Evolutionary conservation across 192 early-diverging fungal genomes (phyloP).

Genomic region (Coemansia sp.): DNA sequence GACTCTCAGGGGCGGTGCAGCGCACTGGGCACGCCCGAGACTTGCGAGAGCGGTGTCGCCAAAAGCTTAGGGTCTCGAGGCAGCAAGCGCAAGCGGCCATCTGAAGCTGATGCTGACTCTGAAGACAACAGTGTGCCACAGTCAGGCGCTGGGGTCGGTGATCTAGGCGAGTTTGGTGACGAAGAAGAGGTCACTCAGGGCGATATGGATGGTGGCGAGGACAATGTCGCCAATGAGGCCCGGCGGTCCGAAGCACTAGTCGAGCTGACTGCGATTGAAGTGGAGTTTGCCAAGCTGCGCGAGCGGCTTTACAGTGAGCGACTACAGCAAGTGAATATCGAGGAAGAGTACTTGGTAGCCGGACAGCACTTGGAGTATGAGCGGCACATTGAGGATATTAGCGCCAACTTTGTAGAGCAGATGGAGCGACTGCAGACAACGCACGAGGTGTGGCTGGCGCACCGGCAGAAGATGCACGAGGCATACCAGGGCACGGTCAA

Average conservation of each 20-base stretch:
- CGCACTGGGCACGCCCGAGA: constrained; percentile 14
- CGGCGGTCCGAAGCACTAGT: constrained; percentile 40
- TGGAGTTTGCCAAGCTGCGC: constrained; percentile 56
- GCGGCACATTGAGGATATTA: constrained; percentile 35
- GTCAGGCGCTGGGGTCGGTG: not conserved
- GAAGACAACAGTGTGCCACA: constrained; percentile 8
- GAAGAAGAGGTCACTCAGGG: constrained; percentile 7
- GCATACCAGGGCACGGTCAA: constrained; percentile 32
- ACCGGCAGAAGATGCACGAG: constrained; percentile 40
- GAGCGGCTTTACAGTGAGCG: constrained; percentile 51
- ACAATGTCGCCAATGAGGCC: constrained; percentile 31
- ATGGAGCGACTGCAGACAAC: constrained; percentile 34
- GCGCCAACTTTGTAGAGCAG: constrained; percentile 15
- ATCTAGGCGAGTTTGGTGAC: not conserved
- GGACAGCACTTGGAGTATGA: constrained; percentile 51
- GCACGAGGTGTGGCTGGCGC: constrained; percentile 42
- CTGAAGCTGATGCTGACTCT: constrained; percentile 8
- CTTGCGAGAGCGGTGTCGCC: not conserved
- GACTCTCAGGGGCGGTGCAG: constrained; percentile 10
- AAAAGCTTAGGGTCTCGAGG: constrained; percentile 4
- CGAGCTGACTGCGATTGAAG: constrained; percentile 51
- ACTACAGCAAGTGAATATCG: constrained; percentile 49
- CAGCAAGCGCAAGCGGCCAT: constrained; percentile 11
- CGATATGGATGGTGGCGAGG: constrained; percentile 14
- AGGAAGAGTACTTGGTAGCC: constrained; percentile 38